A percentile compares a stretch with the other conserved stretches of the same genome.
These are phyloP conservation scores for Sporisorium graminicola DNA, from an alignment of 1,284 basidiomycete genomes.

Conservation along the genomic window DNA sequence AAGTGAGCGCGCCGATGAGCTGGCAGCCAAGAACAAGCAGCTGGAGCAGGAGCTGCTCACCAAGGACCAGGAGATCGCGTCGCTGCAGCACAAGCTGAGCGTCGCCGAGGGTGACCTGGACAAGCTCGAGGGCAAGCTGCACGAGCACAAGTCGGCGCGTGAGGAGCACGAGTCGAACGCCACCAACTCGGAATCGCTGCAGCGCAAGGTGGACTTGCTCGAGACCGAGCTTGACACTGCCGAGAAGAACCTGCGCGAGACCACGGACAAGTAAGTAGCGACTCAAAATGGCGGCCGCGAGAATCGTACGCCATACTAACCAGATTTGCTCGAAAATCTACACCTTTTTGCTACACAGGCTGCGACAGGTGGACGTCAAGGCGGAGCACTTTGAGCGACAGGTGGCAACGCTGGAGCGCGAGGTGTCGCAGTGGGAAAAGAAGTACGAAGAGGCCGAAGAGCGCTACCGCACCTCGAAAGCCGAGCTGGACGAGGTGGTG, in stretches of 20 bases:
- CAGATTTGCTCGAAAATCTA: neutral
- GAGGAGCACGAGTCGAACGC: slow-evolving; percentile 82
- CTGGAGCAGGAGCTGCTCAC: slow-evolving; percentile 82
- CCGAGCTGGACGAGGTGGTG: slow-evolving; percentile 89
- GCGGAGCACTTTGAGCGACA: slow-evolving; percentile 98
- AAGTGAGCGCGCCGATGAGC: slow-evolving; percentile 67
- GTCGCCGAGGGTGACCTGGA: slow-evolving; percentile 82
- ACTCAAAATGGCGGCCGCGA: neutral
- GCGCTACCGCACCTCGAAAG: slow-evolving; percentile 83
- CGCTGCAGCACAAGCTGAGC: slow-evolving; percentile 82
- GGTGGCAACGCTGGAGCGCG: slow-evolving; percentile 86
- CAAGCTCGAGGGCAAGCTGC: slow-evolving; percentile 80
- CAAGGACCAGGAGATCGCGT: slow-evolving; percentile 89
- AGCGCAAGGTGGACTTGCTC: slow-evolving; percentile 88
- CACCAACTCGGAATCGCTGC: slow-evolving; percentile 81
- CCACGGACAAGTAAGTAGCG: slow-evolving; percentile 88
- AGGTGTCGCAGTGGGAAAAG: slow-evolving; percentile 92
- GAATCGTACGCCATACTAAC: neutral
- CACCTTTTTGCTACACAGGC: slow-evolving; percentile 73
- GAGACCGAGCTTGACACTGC: slow-evolving; percentile 95
- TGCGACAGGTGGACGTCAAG: slow-evolving; percentile 97
- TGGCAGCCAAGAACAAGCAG: slow-evolving; percentile 70
- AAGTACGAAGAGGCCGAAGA: slow-evolving; percentile 87
- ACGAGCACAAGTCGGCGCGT: slow-evolving; percentile 78
- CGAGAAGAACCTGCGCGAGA: slow-evolving; percentile 97